Percentiles rank a stretch among this genome's conserved stretches.
Evolutionary conservation across 768 basidiomycete species (phyloP).

Genomic region (Postia placenta): DNA sequence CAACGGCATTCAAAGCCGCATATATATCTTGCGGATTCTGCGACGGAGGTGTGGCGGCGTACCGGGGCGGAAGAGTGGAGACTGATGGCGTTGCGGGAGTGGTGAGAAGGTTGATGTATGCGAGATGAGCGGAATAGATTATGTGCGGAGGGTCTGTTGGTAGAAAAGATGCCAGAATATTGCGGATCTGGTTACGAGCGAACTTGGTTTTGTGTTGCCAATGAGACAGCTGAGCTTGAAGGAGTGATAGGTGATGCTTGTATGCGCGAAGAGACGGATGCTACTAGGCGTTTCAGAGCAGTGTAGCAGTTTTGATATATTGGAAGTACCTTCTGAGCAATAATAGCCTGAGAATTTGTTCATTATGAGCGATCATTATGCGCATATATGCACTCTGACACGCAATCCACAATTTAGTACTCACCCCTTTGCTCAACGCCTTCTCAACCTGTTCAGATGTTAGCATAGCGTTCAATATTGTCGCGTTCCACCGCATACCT

Average conservation of each 20-base stretch:
- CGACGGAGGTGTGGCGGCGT: slow-evolving; percentile 9
- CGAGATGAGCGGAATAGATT: slow-evolving; percentile 50
- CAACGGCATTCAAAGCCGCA: slow-evolving; percentile 24
- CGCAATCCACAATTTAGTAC: slow-evolving; percentile 21
- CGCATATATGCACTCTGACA: not conserved
- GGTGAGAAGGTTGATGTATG: slow-evolving; percentile 42
- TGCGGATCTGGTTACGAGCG: slow-evolving; percentile 52
- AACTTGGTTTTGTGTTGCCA: slow-evolving; percentile 52
- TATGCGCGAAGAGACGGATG: slow-evolving; percentile 62
- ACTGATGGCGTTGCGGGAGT: slow-evolving; percentile 24
- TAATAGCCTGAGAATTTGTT: slow-evolving; percentile 15
- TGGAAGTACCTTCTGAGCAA: slow-evolving; percentile 53
- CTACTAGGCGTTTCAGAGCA: slow-evolving; percentile 28
- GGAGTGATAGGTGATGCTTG: slow-evolving; percentile 50
- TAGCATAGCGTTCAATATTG: not conserved
- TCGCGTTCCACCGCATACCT: slow-evolving; percentile 44
- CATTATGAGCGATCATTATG: not conserved
- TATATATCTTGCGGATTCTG: slow-evolving; percentile 21
- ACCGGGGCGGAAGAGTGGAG: slow-evolving; percentile 6
- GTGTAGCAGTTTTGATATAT: slow-evolving; percentile 2
- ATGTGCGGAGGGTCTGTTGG: slow-evolving; percentile 46
- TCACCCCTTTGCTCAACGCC: slow-evolving; percentile 64
- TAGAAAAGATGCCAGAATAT: slow-evolving; percentile 41
- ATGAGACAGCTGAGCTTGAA: slow-evolving; percentile 54
- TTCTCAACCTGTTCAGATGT: slow-evolving; percentile 42